These are phyloP conservation scores for Pseudogymnoascus sp. DNA, from an alignment of 2,329 filamentous ascomycete species.

Conservation along the genomic window DNA sequence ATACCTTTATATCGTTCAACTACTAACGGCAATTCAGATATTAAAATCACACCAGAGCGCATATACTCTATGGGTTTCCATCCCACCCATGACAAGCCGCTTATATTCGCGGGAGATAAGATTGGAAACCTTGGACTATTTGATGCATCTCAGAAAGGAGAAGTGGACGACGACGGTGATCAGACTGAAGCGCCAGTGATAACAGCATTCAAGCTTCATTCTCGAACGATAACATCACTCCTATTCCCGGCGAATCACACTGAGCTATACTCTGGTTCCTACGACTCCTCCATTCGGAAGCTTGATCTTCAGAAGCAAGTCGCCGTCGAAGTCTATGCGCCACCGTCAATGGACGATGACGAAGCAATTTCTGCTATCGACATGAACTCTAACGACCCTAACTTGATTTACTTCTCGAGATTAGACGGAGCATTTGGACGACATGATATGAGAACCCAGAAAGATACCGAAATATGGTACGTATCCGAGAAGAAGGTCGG, in stretches of 20 bases:
- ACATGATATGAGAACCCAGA: conserved; percentile 63
- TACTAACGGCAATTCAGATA: conserved; percentile 45
- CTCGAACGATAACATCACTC: conserved; percentile 79
- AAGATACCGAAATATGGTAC: conserved; percentile 59
- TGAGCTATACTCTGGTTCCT: conserved; percentile 75
- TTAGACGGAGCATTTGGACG: conserved; percentile 73
- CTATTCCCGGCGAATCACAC: conserved; percentile 68
- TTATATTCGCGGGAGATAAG: conserved; percentile 93
- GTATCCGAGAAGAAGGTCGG: conserved; percentile 92
- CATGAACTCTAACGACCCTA: conserved; percentile 61
- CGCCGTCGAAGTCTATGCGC: conserved; percentile 75
- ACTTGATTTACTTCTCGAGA: conserved; percentile 80
- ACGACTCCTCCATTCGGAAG: conserved; percentile 85
- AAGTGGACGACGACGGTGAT: conserved; percentile 57
- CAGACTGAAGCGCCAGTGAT: conserved; percentile 67
- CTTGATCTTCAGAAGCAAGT: conserved; percentile 75
- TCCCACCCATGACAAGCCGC: conserved; percentile 73
- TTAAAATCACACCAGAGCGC: conserved; percentile 84
- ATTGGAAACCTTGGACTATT: conserved; percentile 85
- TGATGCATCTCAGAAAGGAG: conserved; percentile 67
- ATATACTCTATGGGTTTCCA: conserved; percentile 86
- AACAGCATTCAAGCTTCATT: conserved; percentile 82
- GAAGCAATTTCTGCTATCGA: conserved; percentile 79
- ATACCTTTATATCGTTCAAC: background rate
- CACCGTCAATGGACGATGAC: conserved; percentile 60